Base-by-base conservation (phyloP, 441 rosid genomes). In the Macaranga tanarius region DNA sequence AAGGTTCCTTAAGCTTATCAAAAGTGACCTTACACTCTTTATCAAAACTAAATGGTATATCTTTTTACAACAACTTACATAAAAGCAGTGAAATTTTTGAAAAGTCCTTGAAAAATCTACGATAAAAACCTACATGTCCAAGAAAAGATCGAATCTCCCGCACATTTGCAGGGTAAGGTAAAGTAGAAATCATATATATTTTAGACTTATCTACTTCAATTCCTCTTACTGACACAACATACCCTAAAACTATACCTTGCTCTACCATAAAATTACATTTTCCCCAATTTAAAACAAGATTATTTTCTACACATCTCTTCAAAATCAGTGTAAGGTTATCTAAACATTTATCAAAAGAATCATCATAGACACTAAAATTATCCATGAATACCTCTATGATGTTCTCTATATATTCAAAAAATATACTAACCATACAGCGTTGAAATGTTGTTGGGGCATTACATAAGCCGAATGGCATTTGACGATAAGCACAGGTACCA, bases 151-250 rank as follows among this genome's bases (percentile, higher is more conserved):
- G 8, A 17, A 54, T 54, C 31, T 54, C 22, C 22, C 58, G 22
- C 58, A 54, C 22, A n/a, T 7, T 20, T 23, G 34, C 22, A 8
- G 62, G 62, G 15, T 58, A 22, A 22, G 34, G 62, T 10, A 58
- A 58, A 58, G 31, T 28, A 28, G 31, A 28, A 28, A 28, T 28
- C 31, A 28, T 3, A 28, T 28, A 1, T 28, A 28, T 58, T 0
- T 58, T 58, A 6, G 62, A 58, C 23, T 58, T 22, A 58, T 58
- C 62, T 20, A 58, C 62, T 22, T 58, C 62, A 7, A 58, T 58
- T 5, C 62, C 62, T 26, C 15, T n/a, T 58, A 26, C 17, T 2
- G 60, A 56, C 22, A 10, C 26, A 8, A 56, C n/a, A 56, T 56
- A 26, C 17, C 60, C 60, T 22, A 28, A 28, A 28, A 28, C 31